phyloP scores from a whole-genome alignment of 768 basidiomycete species.

The Suillus alpinus region DNA sequence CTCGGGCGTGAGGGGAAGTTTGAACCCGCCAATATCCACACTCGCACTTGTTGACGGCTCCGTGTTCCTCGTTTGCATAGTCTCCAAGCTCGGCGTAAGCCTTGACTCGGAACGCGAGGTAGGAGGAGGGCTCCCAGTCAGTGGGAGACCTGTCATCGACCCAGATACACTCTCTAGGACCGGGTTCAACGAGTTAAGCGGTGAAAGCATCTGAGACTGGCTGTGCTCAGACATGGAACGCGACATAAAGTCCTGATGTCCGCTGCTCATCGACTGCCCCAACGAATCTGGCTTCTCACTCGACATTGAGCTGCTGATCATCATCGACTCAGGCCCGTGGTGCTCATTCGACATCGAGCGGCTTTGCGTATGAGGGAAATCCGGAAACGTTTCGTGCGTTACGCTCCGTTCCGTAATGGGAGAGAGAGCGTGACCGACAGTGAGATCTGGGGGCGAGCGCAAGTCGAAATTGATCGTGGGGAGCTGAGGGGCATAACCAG shows the following conservation, averaged over 20 bases:
- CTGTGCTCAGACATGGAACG: constrained; percentile 2
- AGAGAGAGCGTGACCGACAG: constrained; percentile 41
- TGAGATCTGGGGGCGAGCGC: constrained; percentile 9
- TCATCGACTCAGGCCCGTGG: constrained; percentile 4
- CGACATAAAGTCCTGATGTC: neutral
- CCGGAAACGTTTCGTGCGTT: constrained; percentile 26
- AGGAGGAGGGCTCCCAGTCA: constrained; percentile 27
- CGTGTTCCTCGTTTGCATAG: constrained; percentile 14
- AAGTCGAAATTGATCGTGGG: constrained; percentile 55
- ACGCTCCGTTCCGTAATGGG: constrained; percentile 62
- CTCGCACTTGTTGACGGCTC: constrained; percentile 16
- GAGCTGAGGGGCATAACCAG: constrained; percentile 42
- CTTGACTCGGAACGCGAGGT: constrained; percentile 41
- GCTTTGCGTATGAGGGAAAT: constrained; percentile 14
- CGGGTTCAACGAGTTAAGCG: neutral
- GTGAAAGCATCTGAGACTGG: neutral
- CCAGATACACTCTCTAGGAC: constrained; percentile 19
- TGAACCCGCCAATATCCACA: constrained; percentile 29
- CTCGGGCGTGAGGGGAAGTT: constrained; percentile 31
- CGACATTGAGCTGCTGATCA: constrained; percentile 19
- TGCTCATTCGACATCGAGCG: constrained; percentile 18
- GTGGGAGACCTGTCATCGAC: constrained; percentile 15
- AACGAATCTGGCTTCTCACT: constrained; percentile 18
- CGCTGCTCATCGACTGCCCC: neutral
- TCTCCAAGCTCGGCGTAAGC: constrained; percentile 28